These are phyloP conservation scores for Scedosporium dehoogii DNA, from an alignment of 2,329 filamentous ascomycete species.

Conservation along the genomic window DNA sequence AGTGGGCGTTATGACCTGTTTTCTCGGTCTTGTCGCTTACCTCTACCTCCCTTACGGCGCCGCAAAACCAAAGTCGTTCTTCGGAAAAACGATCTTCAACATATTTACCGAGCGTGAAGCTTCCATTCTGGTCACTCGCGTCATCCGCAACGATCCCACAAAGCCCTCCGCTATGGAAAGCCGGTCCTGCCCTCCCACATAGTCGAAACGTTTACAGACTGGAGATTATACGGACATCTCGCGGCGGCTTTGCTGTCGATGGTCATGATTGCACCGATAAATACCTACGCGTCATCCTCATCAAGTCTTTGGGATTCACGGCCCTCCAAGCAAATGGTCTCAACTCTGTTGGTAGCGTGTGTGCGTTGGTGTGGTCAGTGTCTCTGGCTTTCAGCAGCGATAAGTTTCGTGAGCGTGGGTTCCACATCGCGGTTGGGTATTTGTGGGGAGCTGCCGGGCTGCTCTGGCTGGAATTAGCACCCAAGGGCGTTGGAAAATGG, in stretches of 20 bases:
- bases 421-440: constrained; percentile 19
- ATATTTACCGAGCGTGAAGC: constrained; percentile 17
- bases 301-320: constrained; percentile 18
- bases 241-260: constrained; percentile 17
- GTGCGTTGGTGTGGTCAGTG: constrained; percentile 17
- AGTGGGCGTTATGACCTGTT: constrained; percentile 19
- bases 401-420: constrained; percentile 16
- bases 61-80: constrained; percentile 16
- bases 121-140: constrained; percentile 17
- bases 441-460: constrained; percentile 16
- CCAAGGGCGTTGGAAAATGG: constrained; percentile 14
- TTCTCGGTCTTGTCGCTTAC: constrained; percentile 15
- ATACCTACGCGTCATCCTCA: constrained; percentile 20
- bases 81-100: constrained; percentile 13
- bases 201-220: constrained; percentile 17
- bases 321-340: constrained; percentile 18
- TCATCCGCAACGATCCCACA: constrained; percentile 20
- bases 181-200: constrained; percentile 16
- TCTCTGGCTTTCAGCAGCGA: constrained; percentile 18
- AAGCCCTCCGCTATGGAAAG: constrained; percentile 15
- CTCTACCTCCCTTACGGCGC: constrained; percentile 18
- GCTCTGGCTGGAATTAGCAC: constrained; percentile 18
- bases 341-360: constrained; percentile 18
- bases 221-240: constrained; percentile 19
- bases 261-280: constrained; percentile 21